Evolutionary conservation across 2,329 filamentous ascomycete genomes (phyloP).

Genomic region (Beauveria sp.): DNA sequence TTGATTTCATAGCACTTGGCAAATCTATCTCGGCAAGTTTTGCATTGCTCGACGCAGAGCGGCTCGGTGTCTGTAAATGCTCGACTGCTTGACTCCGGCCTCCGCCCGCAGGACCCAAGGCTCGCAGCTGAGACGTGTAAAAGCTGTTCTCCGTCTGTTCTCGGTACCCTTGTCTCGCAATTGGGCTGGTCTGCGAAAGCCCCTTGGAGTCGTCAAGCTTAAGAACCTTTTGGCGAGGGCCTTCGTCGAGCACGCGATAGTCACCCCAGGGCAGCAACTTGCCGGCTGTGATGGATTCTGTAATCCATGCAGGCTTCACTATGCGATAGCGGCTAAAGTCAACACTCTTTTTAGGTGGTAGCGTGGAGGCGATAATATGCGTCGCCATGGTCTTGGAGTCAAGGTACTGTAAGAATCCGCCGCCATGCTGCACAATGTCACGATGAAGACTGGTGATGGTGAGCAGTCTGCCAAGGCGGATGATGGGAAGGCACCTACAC

Average conservation of each 20-base stretch:
- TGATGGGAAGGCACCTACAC: slow-evolving; percentile 38
- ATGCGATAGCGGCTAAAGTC: slow-evolving; percentile 86
- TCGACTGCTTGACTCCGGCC: slow-evolving; percentile 22
- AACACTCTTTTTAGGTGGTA: slow-evolving; percentile 87
- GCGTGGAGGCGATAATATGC: slow-evolving; percentile 83
- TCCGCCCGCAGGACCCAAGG: slow-evolving; percentile 23
- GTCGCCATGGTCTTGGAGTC: slow-evolving; percentile 93
- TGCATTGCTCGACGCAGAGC: background rate
- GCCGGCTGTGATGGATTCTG: slow-evolving; percentile 78
- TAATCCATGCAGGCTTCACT: slow-evolving; percentile 90
- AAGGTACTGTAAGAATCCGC: slow-evolving; percentile 87
- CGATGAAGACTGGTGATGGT: slow-evolving; percentile 55
- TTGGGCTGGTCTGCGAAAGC: slow-evolving; percentile 56
- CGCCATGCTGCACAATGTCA: slow-evolving; percentile 87
- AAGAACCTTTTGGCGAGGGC: slow-evolving; percentile 77
- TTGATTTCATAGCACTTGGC: slow-evolving; percentile 11
- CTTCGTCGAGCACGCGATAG: slow-evolving; percentile 80
- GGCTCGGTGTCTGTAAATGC: slow-evolving; percentile 18
- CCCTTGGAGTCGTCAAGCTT: slow-evolving; percentile 54
- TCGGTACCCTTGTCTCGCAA: slow-evolving; percentile 56
- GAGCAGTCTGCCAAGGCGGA: background rate
- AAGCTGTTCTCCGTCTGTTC: slow-evolving; percentile 78
- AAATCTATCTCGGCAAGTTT: background rate
- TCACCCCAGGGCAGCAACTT: slow-evolving; percentile 77
- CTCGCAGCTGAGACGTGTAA: slow-evolving; percentile 66